A percentile compares a stretch with the other conserved stretches of the same genome.
Evolutionary conservation across 805 yeast genomes (phyloP).

Genomic region (Yueomyces sp.): DNA sequence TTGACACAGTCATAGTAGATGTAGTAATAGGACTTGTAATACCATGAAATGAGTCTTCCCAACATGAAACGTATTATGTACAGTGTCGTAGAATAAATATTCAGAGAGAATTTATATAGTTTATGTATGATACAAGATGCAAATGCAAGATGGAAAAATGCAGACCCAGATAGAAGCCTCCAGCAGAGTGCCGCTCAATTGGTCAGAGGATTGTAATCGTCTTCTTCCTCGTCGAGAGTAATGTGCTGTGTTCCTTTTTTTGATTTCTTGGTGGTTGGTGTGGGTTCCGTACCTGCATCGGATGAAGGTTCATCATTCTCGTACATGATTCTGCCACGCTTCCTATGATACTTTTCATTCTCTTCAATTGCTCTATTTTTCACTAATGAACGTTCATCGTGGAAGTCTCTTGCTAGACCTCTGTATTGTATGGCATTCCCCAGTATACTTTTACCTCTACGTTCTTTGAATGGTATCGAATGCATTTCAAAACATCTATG

Average conservation of each 20-base stretch:
- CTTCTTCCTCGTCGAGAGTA: conserved; percentile 1
- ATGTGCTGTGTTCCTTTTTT: neutral
- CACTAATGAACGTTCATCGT: conserved; percentile 56
- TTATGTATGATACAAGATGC: no score
- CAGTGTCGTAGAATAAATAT: no score
- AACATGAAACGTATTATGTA: no score
- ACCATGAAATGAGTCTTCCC: no score
- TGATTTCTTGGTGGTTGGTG: conserved; percentile 7
- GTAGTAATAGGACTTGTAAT: no score
- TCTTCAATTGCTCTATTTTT: conserved; percentile 41
- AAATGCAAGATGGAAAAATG: no score
- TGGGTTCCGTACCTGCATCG: conserved; percentile 7
- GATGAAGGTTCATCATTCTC: conserved; percentile 6
- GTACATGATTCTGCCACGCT: conserved; percentile 11
- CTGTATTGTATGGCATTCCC: conserved; percentile 68
- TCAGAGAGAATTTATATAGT: no score
- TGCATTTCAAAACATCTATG: conserved; percentile 66
- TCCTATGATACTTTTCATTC: conserved; percentile 19
- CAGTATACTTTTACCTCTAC: conserved; percentile 60
- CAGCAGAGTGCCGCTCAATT: neutral
- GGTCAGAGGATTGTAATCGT: neutral
- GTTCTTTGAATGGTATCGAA: conserved; percentile 46
- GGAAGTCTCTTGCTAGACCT: conserved; percentile 65
- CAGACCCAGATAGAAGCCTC: no score
- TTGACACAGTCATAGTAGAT: no score